Evolutionary conservation across 768 basidiomycete species (phyloP), one percentile per base, ranked within the genome.

Genomic region (Leccinum obscurum): DNA sequence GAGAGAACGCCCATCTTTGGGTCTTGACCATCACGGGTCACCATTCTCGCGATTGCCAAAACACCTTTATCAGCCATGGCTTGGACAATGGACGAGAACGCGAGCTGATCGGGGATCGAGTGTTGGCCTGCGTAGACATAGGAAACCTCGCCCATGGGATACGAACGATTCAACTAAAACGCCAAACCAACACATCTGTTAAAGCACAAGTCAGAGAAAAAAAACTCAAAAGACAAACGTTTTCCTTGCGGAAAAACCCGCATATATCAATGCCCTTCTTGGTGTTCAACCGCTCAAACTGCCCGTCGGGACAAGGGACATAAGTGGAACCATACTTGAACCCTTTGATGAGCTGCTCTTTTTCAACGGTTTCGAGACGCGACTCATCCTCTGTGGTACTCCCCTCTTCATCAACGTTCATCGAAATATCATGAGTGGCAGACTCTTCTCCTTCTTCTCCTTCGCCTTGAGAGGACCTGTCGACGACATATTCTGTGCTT

Each of bases 281-380:
- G 1, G 93, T 91, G n/a, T 78, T 75, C 41, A 97, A 76, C 62
- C 78, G 82, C 32, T 84, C 83, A 66, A 94, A 96, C 56, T 88
- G 86, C n/a, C 86, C 92, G 55, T 93, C 92, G 2, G 92, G 90
- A 73, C 89, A 88, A 1, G 92, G 93, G 3, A 85, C 89, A 73
- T 93, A 95, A 1, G 91, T 89, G 2, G 92, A 83, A 20, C 95
- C 95, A 68, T 97, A 96, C 75, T 91, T 90, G 79, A 90, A 95
- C 2, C 92, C 93, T 64, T 81, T 77, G 24, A 92, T 79, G 8
- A 95, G 84, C 39, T 93, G 83, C 65, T 92, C 89, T 73, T 89
- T 89, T 70, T 91, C 87, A 6, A 92, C 83, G 61, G 81, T 83
- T 66, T 84, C 81, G 26, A 78, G 58, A 15, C 70, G 72, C 74